Conservation (phyloP, 805 yeast genomes). For the Myxozyma neglecta region DNA sequence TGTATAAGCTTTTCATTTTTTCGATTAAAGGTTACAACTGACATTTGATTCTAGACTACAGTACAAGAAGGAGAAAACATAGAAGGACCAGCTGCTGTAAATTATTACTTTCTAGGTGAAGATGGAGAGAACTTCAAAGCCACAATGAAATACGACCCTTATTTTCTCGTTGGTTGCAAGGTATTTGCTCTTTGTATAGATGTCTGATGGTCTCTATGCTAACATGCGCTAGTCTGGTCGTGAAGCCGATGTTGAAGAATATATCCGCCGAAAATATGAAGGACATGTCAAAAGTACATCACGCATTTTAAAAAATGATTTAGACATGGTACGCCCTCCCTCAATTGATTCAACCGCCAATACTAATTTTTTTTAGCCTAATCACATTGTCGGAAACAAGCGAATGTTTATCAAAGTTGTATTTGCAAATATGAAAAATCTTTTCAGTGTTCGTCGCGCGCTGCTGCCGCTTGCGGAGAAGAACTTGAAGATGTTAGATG, state of each 20-base stretch:
- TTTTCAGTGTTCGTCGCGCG: constrained; percentile 69
- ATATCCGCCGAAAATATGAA: constrained; percentile 66
- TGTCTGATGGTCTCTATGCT: background rate
- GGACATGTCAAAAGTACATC: constrained; percentile 55
- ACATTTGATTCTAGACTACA: constrained; percentile 31
- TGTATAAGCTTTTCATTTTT: constrained; percentile 1
- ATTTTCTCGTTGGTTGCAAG: constrained; percentile 70
- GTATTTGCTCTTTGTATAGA: constrained; percentile 39
- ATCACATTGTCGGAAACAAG: constrained; percentile 79
- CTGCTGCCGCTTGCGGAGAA: constrained; percentile 68
- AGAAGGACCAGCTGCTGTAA: constrained; percentile 85
- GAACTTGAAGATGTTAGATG: constrained; percentile 61
- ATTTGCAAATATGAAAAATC: constrained; percentile 73
- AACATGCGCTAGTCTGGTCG: constrained; percentile 37
- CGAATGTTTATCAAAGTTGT: constrained; percentile 63
- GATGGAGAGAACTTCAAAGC: constrained; percentile 96
- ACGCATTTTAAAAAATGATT: constrained; percentile 71
- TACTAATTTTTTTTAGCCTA: constrained; percentile 47
- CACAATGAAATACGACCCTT: constrained; percentile 81
- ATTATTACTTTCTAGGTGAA: constrained; percentile 89
- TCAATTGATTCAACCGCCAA: background rate
- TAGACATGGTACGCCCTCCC: constrained; percentile 46
- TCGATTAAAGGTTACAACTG: background rate
- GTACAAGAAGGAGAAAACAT: constrained; percentile 57
- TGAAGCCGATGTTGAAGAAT: constrained; percentile 84